Evolutionary conservation across 805 yeast genomes (phyloP).

Genomic region (Nakazawaea pomicola): DNA sequence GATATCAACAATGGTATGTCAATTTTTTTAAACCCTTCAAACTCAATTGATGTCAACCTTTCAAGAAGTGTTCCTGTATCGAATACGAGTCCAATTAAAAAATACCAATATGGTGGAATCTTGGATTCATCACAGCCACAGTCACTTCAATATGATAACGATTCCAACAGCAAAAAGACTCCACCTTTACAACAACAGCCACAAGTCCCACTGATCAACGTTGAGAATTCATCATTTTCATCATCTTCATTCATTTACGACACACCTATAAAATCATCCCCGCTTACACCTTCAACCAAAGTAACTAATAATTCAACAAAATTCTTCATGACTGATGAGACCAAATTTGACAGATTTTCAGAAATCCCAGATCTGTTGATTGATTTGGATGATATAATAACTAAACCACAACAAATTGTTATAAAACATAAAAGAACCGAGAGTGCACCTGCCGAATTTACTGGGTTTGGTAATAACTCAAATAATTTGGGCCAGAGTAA

Average conservation of each 20-base stretch:
- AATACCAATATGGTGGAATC: neutral
- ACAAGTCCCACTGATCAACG: neutral
- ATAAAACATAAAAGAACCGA: conserved; percentile 11
- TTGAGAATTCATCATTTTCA: conserved; percentile 2
- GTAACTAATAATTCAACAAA: conserved; percentile 14
- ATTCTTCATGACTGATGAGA: conserved; percentile 28
- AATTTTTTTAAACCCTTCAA: conserved; percentile 18
- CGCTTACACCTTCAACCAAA: neutral
- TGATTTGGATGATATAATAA: conserved; percentile 23
- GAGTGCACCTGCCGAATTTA: conserved; percentile 12
- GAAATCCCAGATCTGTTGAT: conserved; percentile 28
- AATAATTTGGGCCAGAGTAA: too few species aligned
- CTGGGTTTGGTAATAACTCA: neutral
- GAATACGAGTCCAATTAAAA: neutral
- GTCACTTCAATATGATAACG: neutral
- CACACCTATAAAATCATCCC: neutral
- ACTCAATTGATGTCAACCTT: too few species aligned
- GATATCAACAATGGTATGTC: conserved; percentile 32
- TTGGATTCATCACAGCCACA: neutral
- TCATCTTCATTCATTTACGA: neutral
- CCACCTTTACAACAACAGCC: conserved; percentile 6
- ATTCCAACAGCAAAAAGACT: neutral
- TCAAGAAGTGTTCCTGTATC: neutral
- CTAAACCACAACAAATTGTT: conserved; percentile 7
- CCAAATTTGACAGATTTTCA: conserved; percentile 21